Evolutionary conservation across 2,329 filamentous ascomycete species (phyloP), one percentile per base, ranked within the genome.

Genomic region (Colletotrichum trifolii): DNA sequence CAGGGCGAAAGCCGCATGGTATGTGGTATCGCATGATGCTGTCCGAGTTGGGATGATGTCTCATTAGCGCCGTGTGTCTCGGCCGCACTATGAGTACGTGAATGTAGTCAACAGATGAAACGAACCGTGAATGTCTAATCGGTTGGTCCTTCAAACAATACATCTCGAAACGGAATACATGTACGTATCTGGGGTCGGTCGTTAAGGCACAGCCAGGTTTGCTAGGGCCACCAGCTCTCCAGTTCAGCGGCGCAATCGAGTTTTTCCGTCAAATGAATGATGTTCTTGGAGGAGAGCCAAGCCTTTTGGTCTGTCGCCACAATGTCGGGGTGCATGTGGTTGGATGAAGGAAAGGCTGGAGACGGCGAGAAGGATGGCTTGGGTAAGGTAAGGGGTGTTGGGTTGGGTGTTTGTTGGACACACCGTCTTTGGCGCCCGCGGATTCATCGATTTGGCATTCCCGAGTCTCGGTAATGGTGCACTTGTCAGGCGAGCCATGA

Each of bases 231-330:
- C 17, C 58, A 48, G 35, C 38, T 42, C 34, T 46, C 46, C 50
- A 65, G 62, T 57, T 42, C 58, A 61, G 46, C 47, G 42, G 42
- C 62, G 52, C 62, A 54, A 54, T 55, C 49, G 46, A 65, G 46
- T 62, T 65, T 65, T 65, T 65, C 62, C 62, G 46, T 65, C 62
- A 65, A 65, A 62, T 65, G 54, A 59, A 47, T 6, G 47, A 47
- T 47, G 34, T 48, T 52, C n/a, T 11, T 13, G 17, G 25, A 10
- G 13, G 25, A 15, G n/a, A 52, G 62, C 62, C 57, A 65, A 65
- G 62, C 43, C 52, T 54, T 39, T 46, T 50, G 58, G 52, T 38
- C 15, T 40, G 42, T 46, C 40, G 62, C 46, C 58, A 62, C 50
- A 38, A 46, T 39, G 34, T 25, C 39, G 38, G 46, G 38, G 55